Evolutionary conservation across 257 asterid species (phyloP), one percentile per base, ranked within the genome.

Genomic region (Solanum chiquidenum): DNA sequence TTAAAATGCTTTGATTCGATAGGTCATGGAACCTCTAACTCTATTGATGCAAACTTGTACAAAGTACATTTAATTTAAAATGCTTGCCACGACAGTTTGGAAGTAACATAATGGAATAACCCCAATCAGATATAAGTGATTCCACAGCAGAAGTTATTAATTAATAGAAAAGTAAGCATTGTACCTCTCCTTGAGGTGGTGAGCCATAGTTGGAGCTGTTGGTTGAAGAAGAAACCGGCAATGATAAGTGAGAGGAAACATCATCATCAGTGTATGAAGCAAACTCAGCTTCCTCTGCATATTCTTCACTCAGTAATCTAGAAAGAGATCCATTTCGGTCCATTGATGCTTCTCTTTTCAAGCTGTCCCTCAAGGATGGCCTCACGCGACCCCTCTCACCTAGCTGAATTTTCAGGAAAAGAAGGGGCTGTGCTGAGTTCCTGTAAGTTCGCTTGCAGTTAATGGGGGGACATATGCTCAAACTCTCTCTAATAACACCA

Each of bases 231-330:
- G 58, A 86, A 73, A 86, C 74, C 23, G 71, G 34, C 71, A 73
- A 90, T 35, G 98, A 94, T 8, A 98, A 96, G 84, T 93, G 96
- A 2, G 97, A 93, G 7, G 98, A 94, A 83, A 85, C 87, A 87
- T 95, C 99, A 74, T 97, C 99, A 44, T 93, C 95, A 44, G 95
- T 93, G 88, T 88, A 90, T 83, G 93, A 88, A 72, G 95, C 92
- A 85, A 90, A 86, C 89, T 91, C 95, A 34, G 88, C 89, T 82
- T 92, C 92, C 82, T 92, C 91, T 74, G 87, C 93, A 73, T 87
- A 72, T 73, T 86, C 88, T 49, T 86, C 84, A 73, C 83, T 86
- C 60, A 86, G 87, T 37, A 89, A 72, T 83, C 86, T 89, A 29
- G 92, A 89, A 58, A 87, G 94, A 20, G 95, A 91, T 9, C 93